phyloP scores from a whole-genome alignment of 805 yeast species.

The Candida quercuum region DNA sequence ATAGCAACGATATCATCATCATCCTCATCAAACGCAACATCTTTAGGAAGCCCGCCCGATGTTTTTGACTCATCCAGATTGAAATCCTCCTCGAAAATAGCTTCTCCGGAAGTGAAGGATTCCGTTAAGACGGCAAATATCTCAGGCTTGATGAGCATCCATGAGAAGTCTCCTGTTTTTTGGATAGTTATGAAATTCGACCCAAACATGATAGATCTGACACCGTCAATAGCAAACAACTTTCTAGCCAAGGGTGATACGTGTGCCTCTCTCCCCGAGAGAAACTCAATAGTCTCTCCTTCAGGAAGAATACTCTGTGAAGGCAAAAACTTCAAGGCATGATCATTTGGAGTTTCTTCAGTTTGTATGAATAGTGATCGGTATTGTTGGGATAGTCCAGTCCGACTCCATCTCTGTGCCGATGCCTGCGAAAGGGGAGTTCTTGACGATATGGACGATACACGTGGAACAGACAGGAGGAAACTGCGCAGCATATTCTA shows the following conservation, averaged over 20 bases:
- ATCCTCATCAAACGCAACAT: conserved; percentile 45
- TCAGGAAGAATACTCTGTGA: conserved; percentile 61
- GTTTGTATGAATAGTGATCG: conserved; percentile 65
- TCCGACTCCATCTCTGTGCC: not conserved
- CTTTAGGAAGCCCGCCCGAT: conserved; percentile 19
- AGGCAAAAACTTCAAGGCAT: conserved; percentile 81
- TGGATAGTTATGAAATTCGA: conserved; percentile 80
- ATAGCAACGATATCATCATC: conserved; percentile 63
- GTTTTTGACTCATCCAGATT: not conserved
- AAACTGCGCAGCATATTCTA: not conserved
- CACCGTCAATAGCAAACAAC: conserved; percentile 71
- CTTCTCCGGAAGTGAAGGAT: conserved; percentile 35
- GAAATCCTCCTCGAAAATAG: conserved; percentile 38
- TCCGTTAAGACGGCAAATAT: conserved; percentile 38
- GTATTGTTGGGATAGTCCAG: conserved; percentile 1
- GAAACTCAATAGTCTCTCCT: conserved; percentile 64
- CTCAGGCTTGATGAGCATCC: conserved; percentile 64
- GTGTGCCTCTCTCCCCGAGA: conserved; percentile 69
- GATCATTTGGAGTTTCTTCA: conserved; percentile 78
- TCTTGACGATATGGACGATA: not conserved
- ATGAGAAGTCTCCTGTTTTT: conserved; percentile 41
- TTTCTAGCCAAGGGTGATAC: conserved; percentile 74
- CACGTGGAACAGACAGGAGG: conserved; percentile 1
- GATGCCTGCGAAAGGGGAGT: not conserved
- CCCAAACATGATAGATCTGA: conserved; percentile 74